Conservation (phyloP, 306 rosid species). For the Trifolium pratense region DNA sequence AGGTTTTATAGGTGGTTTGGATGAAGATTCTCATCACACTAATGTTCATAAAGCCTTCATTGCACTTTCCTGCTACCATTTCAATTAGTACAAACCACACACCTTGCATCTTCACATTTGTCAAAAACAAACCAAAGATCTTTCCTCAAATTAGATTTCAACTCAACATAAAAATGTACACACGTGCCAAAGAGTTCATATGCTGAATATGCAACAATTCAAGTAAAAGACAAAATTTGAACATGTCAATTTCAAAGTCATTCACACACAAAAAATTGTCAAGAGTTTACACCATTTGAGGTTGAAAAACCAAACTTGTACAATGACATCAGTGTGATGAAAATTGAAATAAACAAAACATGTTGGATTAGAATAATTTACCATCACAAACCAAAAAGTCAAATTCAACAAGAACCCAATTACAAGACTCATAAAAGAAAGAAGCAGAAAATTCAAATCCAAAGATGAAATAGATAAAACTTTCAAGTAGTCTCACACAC, state of each 20-base stretch:
- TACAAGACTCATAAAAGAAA: conserved; percentile 19
- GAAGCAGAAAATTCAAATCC: conserved; percentile 15
- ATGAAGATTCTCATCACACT: too few species aligned
- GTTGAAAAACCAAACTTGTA: conserved; percentile 40
- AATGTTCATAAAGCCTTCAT: too few species aligned
- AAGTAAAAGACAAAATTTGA: conserved; percentile 37
- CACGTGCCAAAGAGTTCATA: conserved; percentile 48
- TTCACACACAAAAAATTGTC: conserved; percentile 39
- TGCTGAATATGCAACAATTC: neutral
- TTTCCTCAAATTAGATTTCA: too few species aligned
- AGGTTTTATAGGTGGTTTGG: too few species aligned
- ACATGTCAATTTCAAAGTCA: conserved; percentile 51
- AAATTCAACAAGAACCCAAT: conserved; percentile 25
- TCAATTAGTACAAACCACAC: too few species aligned
- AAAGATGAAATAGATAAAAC: conserved; percentile 33
- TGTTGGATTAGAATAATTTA: conserved; percentile 27
- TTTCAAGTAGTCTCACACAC: neutral
- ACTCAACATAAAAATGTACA: conserved; percentile 28
- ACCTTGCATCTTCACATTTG: too few species aligned
- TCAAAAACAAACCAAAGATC: too few species aligned
- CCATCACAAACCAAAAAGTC: conserved; percentile 33
- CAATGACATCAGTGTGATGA: conserved; percentile 35
- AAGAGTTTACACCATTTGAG: conserved; percentile 7
- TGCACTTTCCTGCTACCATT: too few species aligned
- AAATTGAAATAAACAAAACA: conserved; percentile 3